A percentile compares a stretch with the other conserved stretches of the same genome.
Conservation (phyloP, 2,329 filamentous ascomycete genomes). For the Sordariomycetes sp. region DNA sequence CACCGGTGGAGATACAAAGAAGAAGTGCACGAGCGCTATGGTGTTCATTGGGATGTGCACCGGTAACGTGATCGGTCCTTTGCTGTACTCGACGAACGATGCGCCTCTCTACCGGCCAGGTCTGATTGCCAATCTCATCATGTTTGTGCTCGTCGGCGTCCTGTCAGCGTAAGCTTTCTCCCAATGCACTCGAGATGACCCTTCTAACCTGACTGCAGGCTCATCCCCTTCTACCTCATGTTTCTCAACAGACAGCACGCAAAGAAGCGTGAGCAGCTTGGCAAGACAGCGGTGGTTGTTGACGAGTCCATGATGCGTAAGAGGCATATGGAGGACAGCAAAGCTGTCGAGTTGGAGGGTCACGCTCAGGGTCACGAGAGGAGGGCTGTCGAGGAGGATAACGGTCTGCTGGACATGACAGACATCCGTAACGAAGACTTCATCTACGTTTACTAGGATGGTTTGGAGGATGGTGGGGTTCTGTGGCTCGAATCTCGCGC, state of each 20-base stretch:
- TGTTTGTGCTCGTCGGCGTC: constrained; percentile 41
- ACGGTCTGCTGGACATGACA: too few relatives aligned
- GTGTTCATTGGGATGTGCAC: constrained; percentile 53
- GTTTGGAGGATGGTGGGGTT: too few relatives aligned
- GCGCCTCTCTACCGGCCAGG: constrained; percentile 48
- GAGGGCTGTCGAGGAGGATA: constrained; percentile 3
- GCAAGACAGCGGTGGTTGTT: constrained; percentile 44
- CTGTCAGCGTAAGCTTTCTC: background rate
- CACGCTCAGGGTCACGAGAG: background rate
- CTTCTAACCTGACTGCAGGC: background rate
- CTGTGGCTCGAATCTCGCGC: too few relatives aligned
- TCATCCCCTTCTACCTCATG: constrained; percentile 31
- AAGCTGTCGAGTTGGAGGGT: constrained; percentile 7
- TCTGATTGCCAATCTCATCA: constrained; percentile 46
- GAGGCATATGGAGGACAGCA: constrained; percentile 5
- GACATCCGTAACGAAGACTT: too few relatives aligned
- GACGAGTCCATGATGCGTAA: constrained; percentile 38
- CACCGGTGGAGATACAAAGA: constrained; percentile 57
- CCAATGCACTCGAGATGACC: background rate
- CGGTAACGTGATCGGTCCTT: constrained; percentile 57
- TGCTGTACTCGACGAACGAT: constrained; percentile 48
- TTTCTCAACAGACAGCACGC: constrained; percentile 45
- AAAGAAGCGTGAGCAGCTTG: constrained; percentile 38
- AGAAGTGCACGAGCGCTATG: constrained; percentile 52
- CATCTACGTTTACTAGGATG: too few relatives aligned